Conservation (phyloP, 2,329 filamentous ascomycete genomes). For the Apiospora marii region DNA sequence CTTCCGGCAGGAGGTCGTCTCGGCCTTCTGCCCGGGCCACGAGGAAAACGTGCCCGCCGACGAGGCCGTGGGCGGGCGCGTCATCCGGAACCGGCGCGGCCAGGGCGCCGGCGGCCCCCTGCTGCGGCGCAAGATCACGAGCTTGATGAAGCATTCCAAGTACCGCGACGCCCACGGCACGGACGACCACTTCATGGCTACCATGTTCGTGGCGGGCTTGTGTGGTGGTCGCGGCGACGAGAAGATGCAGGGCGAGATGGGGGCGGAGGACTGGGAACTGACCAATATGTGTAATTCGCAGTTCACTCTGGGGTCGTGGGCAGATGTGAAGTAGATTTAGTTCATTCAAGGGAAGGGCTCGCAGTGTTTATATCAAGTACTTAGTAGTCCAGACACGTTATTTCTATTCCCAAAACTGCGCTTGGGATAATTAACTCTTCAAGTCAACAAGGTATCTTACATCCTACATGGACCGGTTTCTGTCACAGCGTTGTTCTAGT, state of each 20-base stretch:
- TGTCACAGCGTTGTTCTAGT: neutral
- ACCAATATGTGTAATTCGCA: slow-evolving; percentile 71
- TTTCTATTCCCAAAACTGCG: too few relatives aligned
- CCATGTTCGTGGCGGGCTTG: slow-evolving; percentile 68
- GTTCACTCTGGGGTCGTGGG: slow-evolving; percentile 59
- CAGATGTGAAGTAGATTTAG: neutral
- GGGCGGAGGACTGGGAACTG: slow-evolving; percentile 72
- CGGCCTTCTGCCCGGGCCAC: slow-evolving; percentile 60
- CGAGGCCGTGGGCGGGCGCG: slow-evolving; percentile 25
- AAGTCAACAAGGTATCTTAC: neutral
- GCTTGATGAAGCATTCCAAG: slow-evolving; percentile 72
- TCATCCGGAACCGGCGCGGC: slow-evolving; percentile 21
- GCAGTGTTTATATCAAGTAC: neutral
- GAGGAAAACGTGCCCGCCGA: slow-evolving; percentile 28
- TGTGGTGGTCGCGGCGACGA: slow-evolving; percentile 57
- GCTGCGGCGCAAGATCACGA: slow-evolving; percentile 62
- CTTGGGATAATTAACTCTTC: neutral
- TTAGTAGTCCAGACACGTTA: neutral
- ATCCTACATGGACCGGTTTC: too few relatives aligned
- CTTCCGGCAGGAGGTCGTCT: slow-evolving; percentile 71
- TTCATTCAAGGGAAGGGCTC: neutral
- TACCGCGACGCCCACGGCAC: slow-evolving; percentile 73
- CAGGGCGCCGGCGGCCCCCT: slow-evolving; percentile 53
- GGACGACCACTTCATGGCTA: slow-evolving; percentile 75
- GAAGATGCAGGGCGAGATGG: slow-evolving; percentile 49